Evolutionary conservation across 441 rosid species (phyloP).

Genomic region (Monsonia emarginata): DNA sequence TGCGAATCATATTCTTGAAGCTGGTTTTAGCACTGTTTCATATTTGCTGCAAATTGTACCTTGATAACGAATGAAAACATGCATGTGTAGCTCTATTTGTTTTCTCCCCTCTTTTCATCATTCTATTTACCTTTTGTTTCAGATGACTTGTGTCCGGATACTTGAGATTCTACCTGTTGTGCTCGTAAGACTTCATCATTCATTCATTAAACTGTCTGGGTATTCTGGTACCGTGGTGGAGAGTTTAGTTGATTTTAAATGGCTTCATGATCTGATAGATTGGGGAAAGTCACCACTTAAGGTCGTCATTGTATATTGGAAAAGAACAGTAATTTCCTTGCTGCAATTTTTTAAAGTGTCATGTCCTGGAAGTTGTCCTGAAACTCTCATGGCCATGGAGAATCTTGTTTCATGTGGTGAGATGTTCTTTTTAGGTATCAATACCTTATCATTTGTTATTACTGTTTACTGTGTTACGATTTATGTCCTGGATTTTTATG

Average conservation of each 20-base stretch:
- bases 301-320: slow-evolving; percentile 83
- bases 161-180: slow-evolving; percentile 83
- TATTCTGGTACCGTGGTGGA: slow-evolving; percentile 29
- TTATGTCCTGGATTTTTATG: slow-evolving; percentile 1
- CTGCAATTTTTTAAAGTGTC: slow-evolving; percentile 46
- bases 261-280: slow-evolving; percentile 87
- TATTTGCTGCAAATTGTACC: neutral
- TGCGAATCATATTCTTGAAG: neutral
- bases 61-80: neutral
- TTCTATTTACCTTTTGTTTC: slow-evolving; percentile 23
- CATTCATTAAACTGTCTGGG: slow-evolving; percentile 22
- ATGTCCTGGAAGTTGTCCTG: slow-evolving; percentile 31
- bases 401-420: slow-evolving; percentile 59
- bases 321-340: slow-evolving; percentile 51
- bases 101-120: neutral
- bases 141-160: slow-evolving; percentile 93
- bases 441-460: slow-evolving; percentile 13
- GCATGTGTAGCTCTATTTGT: neutral
- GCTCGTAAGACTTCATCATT: slow-evolving; percentile 45
- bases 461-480: neutral
- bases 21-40: neutral
- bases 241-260: slow-evolving; percentile 41
- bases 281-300: slow-evolving; percentile 93
- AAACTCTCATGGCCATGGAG: slow-evolving; percentile 42
- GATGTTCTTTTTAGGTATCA: slow-evolving; percentile 16